Base-by-base conservation (phyloP, 225 moss, liverwort and hornwort genomes). In the Ulota crispa region DNA sequence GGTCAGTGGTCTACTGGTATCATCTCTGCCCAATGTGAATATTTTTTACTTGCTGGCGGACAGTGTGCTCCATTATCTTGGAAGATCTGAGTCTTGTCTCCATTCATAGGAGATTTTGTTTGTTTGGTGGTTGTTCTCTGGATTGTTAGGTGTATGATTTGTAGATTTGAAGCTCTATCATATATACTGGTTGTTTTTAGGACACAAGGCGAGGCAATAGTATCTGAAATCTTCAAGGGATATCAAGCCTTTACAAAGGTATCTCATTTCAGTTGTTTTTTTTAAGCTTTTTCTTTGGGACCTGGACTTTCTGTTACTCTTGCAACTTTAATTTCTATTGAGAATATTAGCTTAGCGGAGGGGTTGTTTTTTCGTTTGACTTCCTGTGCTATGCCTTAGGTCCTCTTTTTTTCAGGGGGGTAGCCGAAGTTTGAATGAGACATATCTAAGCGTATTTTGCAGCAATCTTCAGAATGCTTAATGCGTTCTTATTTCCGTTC, bases 161-260 rank as follows among this genome's bases (percentile, higher is more conserved):
- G 65, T 71, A 53, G 54, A 19, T 61, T 79, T 61, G 54, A 65
- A 66, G 19, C 41, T 78, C 16, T 60, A 53, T 81, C 20, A 75
- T 18, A 11, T 42, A 47, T 68, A 72, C 36, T 83, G 82, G 47
- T 21, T 68, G 31, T 63, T 76, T 76, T 31, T 63, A 93, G 92
- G 83, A 89, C 92, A 66, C 96, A 96, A 84, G 96, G 99, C 68
- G 99, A 99, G 89, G 89, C 89, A 23, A 89, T 99, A 76, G 94
- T 99, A 55, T 85, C 92, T 78, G 99, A 99, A 81, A 88, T 99
- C 57, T 89, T 99, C 53, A 99, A 93, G 84, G 99, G 92, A 30
- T 99, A 93, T 83, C 99, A 96, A 91, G 99, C 99, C 57, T 95
- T 99, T 84, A 94, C 93, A n/a, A 88, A 92, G 91, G 92, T 92